These are phyloP conservation scores for Pestalotiopsis sp. DNA, from an alignment of 2,329 filamentous ascomycete species.

Conservation along the genomic window DNA sequence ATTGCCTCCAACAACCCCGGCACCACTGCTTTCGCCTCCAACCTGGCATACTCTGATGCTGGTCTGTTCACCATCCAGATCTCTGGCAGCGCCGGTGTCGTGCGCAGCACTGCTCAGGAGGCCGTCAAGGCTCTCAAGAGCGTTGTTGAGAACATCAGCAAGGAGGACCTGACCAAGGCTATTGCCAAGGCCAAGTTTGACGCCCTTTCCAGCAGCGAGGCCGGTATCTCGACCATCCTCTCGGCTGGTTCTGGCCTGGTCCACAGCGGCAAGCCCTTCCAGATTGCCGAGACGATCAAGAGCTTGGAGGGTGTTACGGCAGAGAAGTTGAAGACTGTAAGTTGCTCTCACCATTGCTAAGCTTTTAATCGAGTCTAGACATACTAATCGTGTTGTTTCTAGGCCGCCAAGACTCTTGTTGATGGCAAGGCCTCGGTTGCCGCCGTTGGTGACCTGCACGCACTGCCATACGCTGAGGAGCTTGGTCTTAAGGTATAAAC, in stretches of 20 bases:
- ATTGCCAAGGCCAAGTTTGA: constrained; percentile 92
- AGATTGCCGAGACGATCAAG: constrained; percentile 79
- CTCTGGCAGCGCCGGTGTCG: constrained; percentile 69
- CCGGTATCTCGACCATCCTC: constrained; percentile 74
- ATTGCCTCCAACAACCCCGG: constrained; percentile 66
- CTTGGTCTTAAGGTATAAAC: constrained; percentile 90
- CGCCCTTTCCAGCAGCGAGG: constrained; percentile 79
- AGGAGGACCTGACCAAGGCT: constrained; percentile 90
- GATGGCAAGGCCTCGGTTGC: constrained; percentile 87
- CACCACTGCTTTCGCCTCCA: constrained; percentile 71
- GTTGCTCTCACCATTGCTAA: constrained; percentile 33
- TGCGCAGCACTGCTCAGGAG: constrained; percentile 73
- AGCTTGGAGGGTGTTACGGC: constrained; percentile 77
- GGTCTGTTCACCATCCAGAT: constrained; percentile 86
- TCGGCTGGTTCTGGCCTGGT: constrained; percentile 83
- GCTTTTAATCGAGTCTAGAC: constrained; percentile 7
- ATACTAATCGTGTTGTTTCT: constrained; percentile 28
- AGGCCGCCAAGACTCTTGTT: constrained; percentile 87
- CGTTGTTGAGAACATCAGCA: constrained; percentile 72
- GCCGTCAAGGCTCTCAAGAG: constrained; percentile 81
- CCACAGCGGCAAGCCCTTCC: constrained; percentile 77
- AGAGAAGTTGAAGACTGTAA: constrained; percentile 82
- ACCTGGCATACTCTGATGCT: constrained; percentile 87
- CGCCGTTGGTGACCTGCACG: constrained; percentile 86
- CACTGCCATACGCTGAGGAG: constrained; percentile 90